A percentile compares a stretch with the other conserved stretches of the same genome.
Evolutionary conservation across 2,329 filamentous ascomycete species (phyloP).

Genomic region (Aspergillus intermedius): DNA sequence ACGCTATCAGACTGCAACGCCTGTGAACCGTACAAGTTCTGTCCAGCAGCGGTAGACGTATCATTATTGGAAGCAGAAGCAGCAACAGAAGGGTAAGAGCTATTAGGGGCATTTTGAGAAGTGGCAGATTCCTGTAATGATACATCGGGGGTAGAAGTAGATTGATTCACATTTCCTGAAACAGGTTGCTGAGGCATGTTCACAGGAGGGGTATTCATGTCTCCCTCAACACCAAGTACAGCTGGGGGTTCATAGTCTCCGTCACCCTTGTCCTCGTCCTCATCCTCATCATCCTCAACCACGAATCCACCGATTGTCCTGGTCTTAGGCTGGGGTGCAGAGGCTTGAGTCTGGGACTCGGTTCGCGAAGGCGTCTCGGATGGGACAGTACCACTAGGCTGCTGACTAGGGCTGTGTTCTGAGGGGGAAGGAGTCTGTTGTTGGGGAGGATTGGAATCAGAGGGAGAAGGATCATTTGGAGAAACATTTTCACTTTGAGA

Average conservation of each 20-base stretch:
- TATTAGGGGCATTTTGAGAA: slow-evolving; percentile 45
- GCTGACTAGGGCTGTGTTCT: slow-evolving; percentile 23
- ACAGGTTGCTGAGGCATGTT: slow-evolving; percentile 48
- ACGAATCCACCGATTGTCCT: slow-evolving; percentile 57
- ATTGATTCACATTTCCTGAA: slow-evolving; percentile 53
- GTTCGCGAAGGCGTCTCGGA: slow-evolving; percentile 28
- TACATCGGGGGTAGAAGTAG: slow-evolving; percentile 53
- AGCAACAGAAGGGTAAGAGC: slow-evolving; percentile 43
- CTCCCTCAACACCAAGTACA: slow-evolving; percentile 42
- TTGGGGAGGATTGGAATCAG: slow-evolving; percentile 16
- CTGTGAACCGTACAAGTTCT: slow-evolving; percentile 32
- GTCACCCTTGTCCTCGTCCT: slow-evolving; percentile 40
- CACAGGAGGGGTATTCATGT: slow-evolving; percentile 43
- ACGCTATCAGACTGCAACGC: slow-evolving; percentile 23
- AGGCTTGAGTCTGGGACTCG: slow-evolving; percentile 30
- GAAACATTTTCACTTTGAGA: slow-evolving; percentile 23
- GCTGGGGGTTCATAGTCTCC: slow-evolving; percentile 50
- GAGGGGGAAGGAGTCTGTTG: slow-evolving; percentile 16
- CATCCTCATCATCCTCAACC: slow-evolving; percentile 57
- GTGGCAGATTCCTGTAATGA: slow-evolving; percentile 51
- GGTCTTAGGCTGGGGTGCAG: slow-evolving; percentile 36
- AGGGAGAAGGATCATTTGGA: slow-evolving; percentile 17
- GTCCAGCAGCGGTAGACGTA: slow-evolving; percentile 29
- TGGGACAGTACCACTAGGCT: slow-evolving; percentile 21
- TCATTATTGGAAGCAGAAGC: slow-evolving; percentile 41